Evolutionary conservation across 257 asterid genomes (phyloP), one percentile per base, ranked within the genome.

Genomic region (Rubia yunnanensis): DNA sequence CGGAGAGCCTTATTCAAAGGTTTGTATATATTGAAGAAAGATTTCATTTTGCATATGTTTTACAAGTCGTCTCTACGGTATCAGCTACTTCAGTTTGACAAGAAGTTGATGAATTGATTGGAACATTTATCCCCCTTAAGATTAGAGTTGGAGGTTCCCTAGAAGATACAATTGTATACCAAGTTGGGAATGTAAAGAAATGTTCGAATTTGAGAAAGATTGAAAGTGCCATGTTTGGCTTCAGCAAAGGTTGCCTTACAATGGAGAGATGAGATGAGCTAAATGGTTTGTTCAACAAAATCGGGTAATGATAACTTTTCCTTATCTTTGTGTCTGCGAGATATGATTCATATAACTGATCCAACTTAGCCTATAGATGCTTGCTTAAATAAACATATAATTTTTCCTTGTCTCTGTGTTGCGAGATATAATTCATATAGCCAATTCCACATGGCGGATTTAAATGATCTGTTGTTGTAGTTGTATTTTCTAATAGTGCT

Each of bases 251-350:
- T 0, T 88, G 96, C 80, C 84, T 88, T 11, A 67, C 58, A 32
- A 82, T 84, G 91, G 63, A 77, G 8, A 84, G 94, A 82, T 88
- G 96, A 94, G 88, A 88, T 86, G 72, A 55, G 52, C 10, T 88
- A 50, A 78, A 88, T 81, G 64, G 58, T 4, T 60, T 88, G 14
- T 83, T 88, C 74, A 64, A 70, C 31, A 38, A 82, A 72, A 88
- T 86, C 2, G 86, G 96, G 94, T 88, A n/a, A n/a, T n/a, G n/a
- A n/a, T n/a, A n/a, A n/a, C n/a, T n/a, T n/a, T n/a, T n/a, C n/a
- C n/a, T n/a, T n/a, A n/a, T n/a, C n/a, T n/a, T n/a, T n/a, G n/a
- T n/a, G n/a, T n/a, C n/a, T n/a, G n/a, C n/a, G 52, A 44, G 22
- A 44, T 44, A 44, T 44, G 52, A 15, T 44, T 44, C 52, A 15